Evolutionary conservation across 1,284 basidiomycete species (phyloP), one percentile per base, ranked within the genome.

Genomic region (Tilletiaria anomala): DNA sequence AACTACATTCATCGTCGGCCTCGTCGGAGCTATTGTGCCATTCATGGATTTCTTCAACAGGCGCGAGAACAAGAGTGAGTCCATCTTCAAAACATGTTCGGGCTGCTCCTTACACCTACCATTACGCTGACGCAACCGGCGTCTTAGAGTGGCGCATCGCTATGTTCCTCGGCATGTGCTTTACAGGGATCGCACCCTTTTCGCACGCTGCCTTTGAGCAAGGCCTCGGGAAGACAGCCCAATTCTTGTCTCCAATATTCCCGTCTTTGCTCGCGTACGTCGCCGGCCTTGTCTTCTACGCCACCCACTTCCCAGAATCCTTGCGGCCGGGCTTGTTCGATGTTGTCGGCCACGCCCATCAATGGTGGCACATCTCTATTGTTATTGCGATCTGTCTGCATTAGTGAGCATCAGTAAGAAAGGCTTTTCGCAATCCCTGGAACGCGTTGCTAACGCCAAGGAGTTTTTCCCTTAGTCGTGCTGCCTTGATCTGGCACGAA

Each of bases 11-110:
- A 6, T 54, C 11, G 53, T 65, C 15, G 64, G 60, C 22, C 18
- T 56, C 17, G 48, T 50, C 5, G 61, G 62, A 31, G 56, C 58
- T 6, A 48, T 61, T n/a, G 29, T 66, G n/a, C 64, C 64, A 0
- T 66, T 59, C 61, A 48, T 49, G 10, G 47, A 51, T 8, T 65
- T 60, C 60, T 66, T 65, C 51, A 61, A 66, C 46, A 47, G 54
- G 31, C 53, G 57, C 11, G 35, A 50, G 37, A 58, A 57, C 50
- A 64, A 64, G 42, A 20, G 40, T n/a, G n/a, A n/a, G n/a, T n/a
- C n/a, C n/a, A n/a, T n/a, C n/a, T n/a, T n/a, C n/a, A n/a, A n/a
- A n/a, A n/a, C n/a, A n/a, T n/a, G n/a, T n/a, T n/a, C n/a, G n/a
- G n/a, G n/a, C n/a, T n/a, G n/a, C n/a, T n/a, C 32, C 32, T 10